Percentiles rank a stretch among this genome's conserved stretches.
These are phyloP conservation scores for Vaccinium vitisidaea DNA, from an alignment of 148 eudicot genomes.

Conservation along the genomic window DNA sequence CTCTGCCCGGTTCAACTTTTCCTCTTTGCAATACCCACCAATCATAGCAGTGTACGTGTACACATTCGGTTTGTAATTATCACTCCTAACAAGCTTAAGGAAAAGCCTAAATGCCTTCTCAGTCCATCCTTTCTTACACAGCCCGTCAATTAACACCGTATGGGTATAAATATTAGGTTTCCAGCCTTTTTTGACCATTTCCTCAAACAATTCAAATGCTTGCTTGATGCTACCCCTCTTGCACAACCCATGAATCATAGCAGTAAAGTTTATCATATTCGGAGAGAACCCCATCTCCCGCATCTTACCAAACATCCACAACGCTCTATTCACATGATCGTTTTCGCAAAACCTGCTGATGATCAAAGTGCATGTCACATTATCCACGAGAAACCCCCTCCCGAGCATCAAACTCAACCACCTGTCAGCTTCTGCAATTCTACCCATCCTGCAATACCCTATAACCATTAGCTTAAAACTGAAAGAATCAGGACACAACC, in stretches of 20 bases:
- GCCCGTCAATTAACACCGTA: conserved; percentile 75
- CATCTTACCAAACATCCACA: conserved; percentile 64
- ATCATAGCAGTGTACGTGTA: conserved; percentile 89
- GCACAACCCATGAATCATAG: conserved; percentile 75
- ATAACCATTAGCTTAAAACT: conserved; percentile 64
- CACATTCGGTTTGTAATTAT: conserved; percentile 80
- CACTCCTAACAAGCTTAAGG: conserved; percentile 88
- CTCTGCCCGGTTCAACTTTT: conserved; percentile 72
- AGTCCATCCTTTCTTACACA: conserved; percentile 97
- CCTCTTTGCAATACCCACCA: conserved; percentile 82
- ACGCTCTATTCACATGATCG: conserved; percentile 54
- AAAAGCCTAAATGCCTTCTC: conserved; percentile 95
- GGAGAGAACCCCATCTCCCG: conserved; percentile 67
- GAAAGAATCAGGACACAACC: conserved; percentile 51
- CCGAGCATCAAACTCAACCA: conserved; percentile 66
- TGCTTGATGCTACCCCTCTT: conserved; percentile 78
- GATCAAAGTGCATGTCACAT: conserved; percentile 72
- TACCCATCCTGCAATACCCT: conserved; percentile 56
- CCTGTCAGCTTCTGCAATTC: conserved; percentile 55
- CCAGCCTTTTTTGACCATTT: conserved; percentile 81
- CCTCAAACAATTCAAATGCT: conserved; percentile 87
- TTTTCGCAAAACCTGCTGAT: conserved; percentile 51
- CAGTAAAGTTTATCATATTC: conserved; percentile 75
- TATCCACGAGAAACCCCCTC: conserved; percentile 56
- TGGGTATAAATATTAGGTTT: conserved; percentile 94